Percentiles rank a stretch among this genome's conserved stretches.
Conservation (phyloP, 352 stramenopile species). For the Pythium utonaiense region DNA sequence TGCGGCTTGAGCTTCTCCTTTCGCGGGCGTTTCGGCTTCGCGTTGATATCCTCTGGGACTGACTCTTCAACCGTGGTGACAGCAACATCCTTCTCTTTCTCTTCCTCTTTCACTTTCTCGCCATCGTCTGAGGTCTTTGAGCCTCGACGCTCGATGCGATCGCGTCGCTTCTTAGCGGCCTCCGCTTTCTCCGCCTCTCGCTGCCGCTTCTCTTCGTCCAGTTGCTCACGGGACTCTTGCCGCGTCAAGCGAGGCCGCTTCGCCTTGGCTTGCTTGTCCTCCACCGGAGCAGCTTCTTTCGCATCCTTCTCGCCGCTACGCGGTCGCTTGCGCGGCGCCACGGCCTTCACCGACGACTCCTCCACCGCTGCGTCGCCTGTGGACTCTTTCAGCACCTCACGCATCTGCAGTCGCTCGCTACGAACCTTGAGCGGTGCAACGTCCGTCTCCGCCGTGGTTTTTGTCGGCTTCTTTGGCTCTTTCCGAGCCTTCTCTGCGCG, state of each 20-base stretch:
- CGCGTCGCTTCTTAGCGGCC: neutral
- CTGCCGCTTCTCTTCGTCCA: constrained; percentile 2
- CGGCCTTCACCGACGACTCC: neutral
- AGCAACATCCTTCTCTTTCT: neutral
- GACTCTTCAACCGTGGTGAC: neutral
- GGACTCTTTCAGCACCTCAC: constrained; percentile 13
- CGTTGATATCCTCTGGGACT: neutral
- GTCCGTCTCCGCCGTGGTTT: neutral
- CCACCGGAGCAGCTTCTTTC: neutral
- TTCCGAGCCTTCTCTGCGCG: neutral
- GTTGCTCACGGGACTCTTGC: neutral
- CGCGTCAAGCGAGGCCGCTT: constrained; percentile 6
- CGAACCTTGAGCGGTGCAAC: constrained; percentile 2
- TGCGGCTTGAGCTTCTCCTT: neutral
- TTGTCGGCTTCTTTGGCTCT: neutral
- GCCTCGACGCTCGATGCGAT: neutral
- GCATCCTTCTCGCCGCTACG: neutral
- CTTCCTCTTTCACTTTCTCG: neutral
- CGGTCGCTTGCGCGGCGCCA: constrained; percentile 8
- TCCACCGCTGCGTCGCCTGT: neutral
- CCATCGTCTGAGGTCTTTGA: neutral
- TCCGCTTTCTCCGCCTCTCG: neutral
- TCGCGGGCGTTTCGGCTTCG: neutral
- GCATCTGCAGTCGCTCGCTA: constrained; percentile 23
- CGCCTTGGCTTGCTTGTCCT: neutral